Evolutionary conservation across 2,329 filamentous ascomycete species (phyloP).

Genomic region (Thyridium curvatum): DNA sequence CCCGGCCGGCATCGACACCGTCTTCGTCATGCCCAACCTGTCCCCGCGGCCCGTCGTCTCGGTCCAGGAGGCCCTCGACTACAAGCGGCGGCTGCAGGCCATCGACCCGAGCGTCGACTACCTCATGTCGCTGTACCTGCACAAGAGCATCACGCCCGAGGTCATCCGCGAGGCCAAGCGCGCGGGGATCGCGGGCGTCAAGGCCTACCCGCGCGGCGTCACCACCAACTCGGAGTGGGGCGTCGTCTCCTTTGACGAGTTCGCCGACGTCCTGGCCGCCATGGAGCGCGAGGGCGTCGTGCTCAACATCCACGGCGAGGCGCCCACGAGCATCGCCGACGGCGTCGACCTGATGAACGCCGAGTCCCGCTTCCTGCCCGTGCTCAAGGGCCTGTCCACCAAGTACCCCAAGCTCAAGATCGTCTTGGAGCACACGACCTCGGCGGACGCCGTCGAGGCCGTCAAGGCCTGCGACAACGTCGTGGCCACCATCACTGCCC

Average conservation of each 20-base stretch:
- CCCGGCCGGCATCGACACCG: constrained; percentile 59
- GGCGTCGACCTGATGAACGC: constrained; percentile 51
- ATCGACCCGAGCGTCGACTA: constrained; percentile 59
- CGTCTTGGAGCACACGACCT: constrained; percentile 73
- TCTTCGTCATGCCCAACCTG: constrained; percentile 57
- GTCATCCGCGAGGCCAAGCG: constrained; percentile 67
- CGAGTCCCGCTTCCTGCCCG: constrained; percentile 75
- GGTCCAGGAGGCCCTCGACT: constrained; percentile 57
- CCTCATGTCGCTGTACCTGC: constrained; percentile 65
- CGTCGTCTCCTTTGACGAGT: constrained; percentile 62
- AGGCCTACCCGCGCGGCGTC: constrained; percentile 60
- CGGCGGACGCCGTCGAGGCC: constrained; percentile 70
- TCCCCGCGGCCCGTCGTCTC: constrained; percentile 54
- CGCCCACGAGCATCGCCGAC: constrained; percentile 31
- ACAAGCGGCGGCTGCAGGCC: constrained; percentile 53
- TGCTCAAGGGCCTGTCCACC: constrained; percentile 64
- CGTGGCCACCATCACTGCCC: constrained; percentile 75
- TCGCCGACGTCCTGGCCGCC: constrained; percentile 75
- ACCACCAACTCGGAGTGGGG: constrained; percentile 65
- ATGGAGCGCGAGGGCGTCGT: constrained; percentile 76
- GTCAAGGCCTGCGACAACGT: constrained; percentile 73
- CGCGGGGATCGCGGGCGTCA: constrained; percentile 66
- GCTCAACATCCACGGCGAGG: constrained; percentile 83
- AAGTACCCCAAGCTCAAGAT: constrained; percentile 68
- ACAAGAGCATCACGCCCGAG: constrained; percentile 58